Evolutionary conservation across 2,329 filamentous ascomycete genomes (phyloP).

Genomic region (Curvularia sp.): DNA sequence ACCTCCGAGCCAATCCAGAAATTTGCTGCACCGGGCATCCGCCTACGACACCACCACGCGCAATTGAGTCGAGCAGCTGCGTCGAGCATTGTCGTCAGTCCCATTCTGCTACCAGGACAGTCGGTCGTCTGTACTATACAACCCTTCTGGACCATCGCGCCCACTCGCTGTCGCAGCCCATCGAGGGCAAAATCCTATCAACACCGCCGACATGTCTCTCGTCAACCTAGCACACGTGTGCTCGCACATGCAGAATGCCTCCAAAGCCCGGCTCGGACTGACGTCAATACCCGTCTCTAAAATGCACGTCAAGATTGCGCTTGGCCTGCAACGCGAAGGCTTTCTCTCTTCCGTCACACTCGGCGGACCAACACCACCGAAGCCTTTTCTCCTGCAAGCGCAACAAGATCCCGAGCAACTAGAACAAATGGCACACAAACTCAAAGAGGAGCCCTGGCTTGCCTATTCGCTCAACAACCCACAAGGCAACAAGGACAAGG

Average conservation of each 20-base stretch:
- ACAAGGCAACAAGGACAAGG: slow-evolving; percentile 9
- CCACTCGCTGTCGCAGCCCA: slow-evolving; percentile 31
- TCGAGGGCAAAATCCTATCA: slow-evolving; percentile 35
- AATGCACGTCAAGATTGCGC: slow-evolving; percentile 76
- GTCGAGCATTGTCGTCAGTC: slow-evolving; percentile 13
- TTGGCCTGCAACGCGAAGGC: slow-evolving; percentile 82
- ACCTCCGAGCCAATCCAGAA: slow-evolving; percentile 41
- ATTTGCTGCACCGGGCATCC: slow-evolving; percentile 36
- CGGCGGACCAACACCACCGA: slow-evolving; percentile 65
- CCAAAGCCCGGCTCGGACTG: slow-evolving; percentile 79
- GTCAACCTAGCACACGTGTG: slow-evolving; percentile 79
- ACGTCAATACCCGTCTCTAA: slow-evolving; percentile 84
- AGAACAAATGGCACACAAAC: slow-evolving; percentile 42
- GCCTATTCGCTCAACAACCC: slow-evolving; percentile 34
- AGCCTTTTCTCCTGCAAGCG: slow-evolving; percentile 45
- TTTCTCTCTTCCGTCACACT: slow-evolving; percentile 83
- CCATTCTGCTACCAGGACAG: not conserved
- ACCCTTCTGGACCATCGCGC: slow-evolving; percentile 13
- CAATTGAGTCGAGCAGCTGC: slow-evolving; percentile 33
- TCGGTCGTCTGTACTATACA: not conserved
- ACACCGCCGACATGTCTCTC: slow-evolving; percentile 68
- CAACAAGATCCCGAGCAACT: slow-evolving; percentile 38
- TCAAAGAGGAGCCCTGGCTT: slow-evolving; percentile 53
- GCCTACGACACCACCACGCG: slow-evolving; percentile 28
- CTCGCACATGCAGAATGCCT: slow-evolving; percentile 90